Base-by-base conservation (phyloP, 805 yeast genomes). In the Ogataea trehaloabstinens region DNA sequence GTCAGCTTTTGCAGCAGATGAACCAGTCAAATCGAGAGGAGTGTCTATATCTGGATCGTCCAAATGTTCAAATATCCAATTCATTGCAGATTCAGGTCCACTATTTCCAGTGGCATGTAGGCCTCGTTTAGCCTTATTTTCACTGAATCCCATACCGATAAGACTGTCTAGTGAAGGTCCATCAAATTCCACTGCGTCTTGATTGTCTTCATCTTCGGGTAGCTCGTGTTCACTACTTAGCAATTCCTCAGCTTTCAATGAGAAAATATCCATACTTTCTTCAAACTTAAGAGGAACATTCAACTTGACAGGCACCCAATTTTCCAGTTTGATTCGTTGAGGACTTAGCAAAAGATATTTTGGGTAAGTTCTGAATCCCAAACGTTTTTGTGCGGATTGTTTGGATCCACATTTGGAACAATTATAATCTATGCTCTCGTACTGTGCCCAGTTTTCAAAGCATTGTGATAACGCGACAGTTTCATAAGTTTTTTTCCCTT, bases 241-340 rank as follows among this genome's bases (percentile, higher is more conserved):
- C 24, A 69, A 60, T 1, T 74, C 80, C 1, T 61, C 57, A 0
- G 80, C 61, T 16, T 55, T 42, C 42, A 64, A 74, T 1, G 50
- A 44, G 2, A 68, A 59, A 2, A 91, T 44, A 42, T 74, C 69
- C 30, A 84, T 51, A 24, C 19, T 6, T 30, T 60, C 55, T 40
- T 71, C 64, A 56, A 55, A 78, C 47, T 35, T 61, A 11, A 91
- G 70, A 2, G 95, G 95, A 4, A 82, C 85, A 44, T 80, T 83
- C 1, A 85, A 71, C 58, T 93, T 93, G 0, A 77, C 69, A 0
- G 98, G 97, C 2, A 80, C 84, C 98, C 97, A 93, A 54, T 88
- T 87, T 31, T 81, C 85, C 25, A 95, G 64, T 46, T 82, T 80
- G 40, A 91, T 87, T 53, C 98, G 72, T 45, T 87, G 82, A 3